These are phyloP conservation scores for Cyclotella sp. DNA, from an alignment of 108 stramenopile species.

Conservation along the genomic window DNA sequence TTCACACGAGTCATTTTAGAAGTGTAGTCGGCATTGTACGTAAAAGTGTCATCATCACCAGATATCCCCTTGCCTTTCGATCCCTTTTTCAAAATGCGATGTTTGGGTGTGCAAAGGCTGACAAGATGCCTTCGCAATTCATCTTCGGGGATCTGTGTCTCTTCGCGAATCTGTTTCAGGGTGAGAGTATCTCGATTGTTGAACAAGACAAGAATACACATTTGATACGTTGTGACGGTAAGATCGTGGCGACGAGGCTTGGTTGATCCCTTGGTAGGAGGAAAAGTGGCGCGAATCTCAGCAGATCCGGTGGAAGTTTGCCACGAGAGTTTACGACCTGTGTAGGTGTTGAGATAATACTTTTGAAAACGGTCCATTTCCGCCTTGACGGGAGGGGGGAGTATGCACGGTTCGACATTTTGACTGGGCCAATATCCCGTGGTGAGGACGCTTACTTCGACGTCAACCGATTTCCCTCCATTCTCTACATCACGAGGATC, in stretches of 20 bases:
- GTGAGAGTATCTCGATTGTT: slow-evolving; percentile 85
- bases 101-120: slow-evolving; percentile 95
- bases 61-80: slow-evolving; percentile 93
- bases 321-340: slow-evolving; percentile 94
- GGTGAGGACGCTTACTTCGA: slow-evolving; percentile 94
- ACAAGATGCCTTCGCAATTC: slow-evolving; percentile 95
- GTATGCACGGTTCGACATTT: slow-evolving; percentile 81
- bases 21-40: slow-evolving; percentile 90
- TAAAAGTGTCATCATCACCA: slow-evolving; percentile 89
- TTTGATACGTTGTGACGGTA: slow-evolving; percentile 95
- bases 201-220: slow-evolving; percentile 97
- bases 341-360: slow-evolving; percentile 94
- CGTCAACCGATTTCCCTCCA: slow-evolving; percentile 64
- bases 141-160: slow-evolving; percentile 88
- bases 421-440: slow-evolving; percentile 97
- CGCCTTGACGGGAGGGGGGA: slow-evolving; percentile 76
- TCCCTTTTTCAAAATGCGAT: slow-evolving; percentile 90
- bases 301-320: slow-evolving; percentile 94
- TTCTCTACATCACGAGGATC: slow-evolving; percentile 49
- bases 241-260: slow-evolving; percentile 88
- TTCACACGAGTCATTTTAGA: slow-evolving; percentile 91
- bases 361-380: slow-evolving; percentile 86
- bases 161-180: slow-evolving; percentile 77
- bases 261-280: slow-evolving; percentile 45
- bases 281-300: slow-evolving; percentile 89